Conservation (phyloP, 2,329 filamentous ascomycete species). For the Hypoxylon sp. region DNA sequence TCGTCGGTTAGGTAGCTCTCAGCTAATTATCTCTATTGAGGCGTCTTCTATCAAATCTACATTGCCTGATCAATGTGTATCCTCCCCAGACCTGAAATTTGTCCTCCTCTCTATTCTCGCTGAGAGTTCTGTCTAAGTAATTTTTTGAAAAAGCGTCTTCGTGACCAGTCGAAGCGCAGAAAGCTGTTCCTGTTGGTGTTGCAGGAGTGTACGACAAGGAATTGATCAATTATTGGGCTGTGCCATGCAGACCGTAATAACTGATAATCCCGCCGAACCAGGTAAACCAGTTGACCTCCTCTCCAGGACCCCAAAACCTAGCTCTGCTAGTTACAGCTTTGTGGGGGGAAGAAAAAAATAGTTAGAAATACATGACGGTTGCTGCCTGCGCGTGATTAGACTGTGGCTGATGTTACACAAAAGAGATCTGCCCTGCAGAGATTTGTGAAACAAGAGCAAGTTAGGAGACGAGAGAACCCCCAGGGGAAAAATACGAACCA, state of each 20-base stretch:
- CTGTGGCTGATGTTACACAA: slow-evolving; percentile 38
- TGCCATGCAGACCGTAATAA: slow-evolving; percentile 38
- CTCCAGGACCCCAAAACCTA: slow-evolving; percentile 35
- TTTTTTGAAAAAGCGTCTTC: slow-evolving; percentile 27
- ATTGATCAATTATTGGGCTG: slow-evolving; percentile 26
- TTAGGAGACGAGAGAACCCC: slow-evolving; percentile 39
- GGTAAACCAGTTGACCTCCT: slow-evolving; percentile 39
- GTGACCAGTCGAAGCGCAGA: slow-evolving; percentile 42
- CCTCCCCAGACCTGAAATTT: slow-evolving; percentile 36
- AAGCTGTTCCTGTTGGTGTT: slow-evolving; percentile 20
- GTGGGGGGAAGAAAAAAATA: slow-evolving; percentile 8
- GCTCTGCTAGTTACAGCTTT: slow-evolving; percentile 31
- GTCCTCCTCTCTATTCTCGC: slow-evolving; percentile 41
- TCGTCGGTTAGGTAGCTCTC: slow-evolving; percentile 14
- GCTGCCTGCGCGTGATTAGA: slow-evolving; percentile 45
- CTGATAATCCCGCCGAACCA: slow-evolving; percentile 26
- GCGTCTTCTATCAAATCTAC: slow-evolving; percentile 24
- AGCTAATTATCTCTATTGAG: slow-evolving; percentile 36
- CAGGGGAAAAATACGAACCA: slow-evolving; percentile 36
- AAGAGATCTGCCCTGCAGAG: slow-evolving; percentile 35
- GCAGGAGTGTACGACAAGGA: slow-evolving; percentile 17
- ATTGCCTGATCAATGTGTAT: slow-evolving; percentile 38
- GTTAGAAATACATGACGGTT: slow-evolving; percentile 41
- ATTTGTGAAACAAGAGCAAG: slow-evolving; percentile 20
- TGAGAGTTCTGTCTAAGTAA: slow-evolving; percentile 42